Evolutionary conservation across 2,329 filamentous ascomycete genomes (phyloP).

Genomic region (Escovopsis sp.): DNA sequence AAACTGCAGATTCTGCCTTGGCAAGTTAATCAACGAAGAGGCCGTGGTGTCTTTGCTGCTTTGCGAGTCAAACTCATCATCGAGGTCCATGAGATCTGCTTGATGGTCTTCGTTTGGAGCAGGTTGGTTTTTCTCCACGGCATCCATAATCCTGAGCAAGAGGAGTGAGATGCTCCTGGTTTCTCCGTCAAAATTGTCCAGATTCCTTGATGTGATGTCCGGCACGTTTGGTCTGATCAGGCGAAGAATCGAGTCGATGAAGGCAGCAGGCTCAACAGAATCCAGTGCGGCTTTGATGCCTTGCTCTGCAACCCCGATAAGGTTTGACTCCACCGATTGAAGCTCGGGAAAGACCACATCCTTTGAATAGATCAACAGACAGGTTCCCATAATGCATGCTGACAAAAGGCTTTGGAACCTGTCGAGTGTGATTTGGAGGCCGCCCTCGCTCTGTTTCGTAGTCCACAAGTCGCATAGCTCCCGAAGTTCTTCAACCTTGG

Average conservation of each 20-base stretch:
- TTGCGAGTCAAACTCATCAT: constrained; percentile 48
- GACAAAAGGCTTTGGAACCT: constrained; percentile 36
- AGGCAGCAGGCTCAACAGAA: constrained; percentile 29
- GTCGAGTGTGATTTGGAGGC: constrained; percentile 34
- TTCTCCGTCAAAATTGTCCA: constrained; percentile 23
- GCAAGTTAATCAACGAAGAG: constrained; percentile 24
- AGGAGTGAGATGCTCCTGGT: constrained; percentile 27
- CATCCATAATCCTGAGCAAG: constrained; percentile 22
- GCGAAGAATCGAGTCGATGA: constrained; percentile 31
- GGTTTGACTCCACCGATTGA: constrained; percentile 28
- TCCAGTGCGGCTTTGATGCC: constrained; percentile 24
- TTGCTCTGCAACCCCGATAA: constrained; percentile 26
- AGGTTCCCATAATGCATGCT: constrained; percentile 28
- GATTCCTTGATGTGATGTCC: constrained; percentile 19
- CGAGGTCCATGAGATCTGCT: constrained; percentile 49
- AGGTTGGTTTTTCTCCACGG: constrained; percentile 9
- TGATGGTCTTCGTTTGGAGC: constrained; percentile 18
- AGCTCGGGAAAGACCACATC: constrained; percentile 32
- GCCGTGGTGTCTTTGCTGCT: constrained; percentile 29
- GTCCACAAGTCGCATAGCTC: constrained; percentile 33
- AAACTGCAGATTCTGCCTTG: constrained; percentile 30
- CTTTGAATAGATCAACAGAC: constrained; percentile 32
- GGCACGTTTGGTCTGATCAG: constrained; percentile 32
- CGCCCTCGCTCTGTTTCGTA: constrained; percentile 27
- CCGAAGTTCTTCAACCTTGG: constrained; percentile 35